phyloP scores from a whole-genome alignment of 164 flowering plant genomes.

The Magnolia sinica region DNA sequence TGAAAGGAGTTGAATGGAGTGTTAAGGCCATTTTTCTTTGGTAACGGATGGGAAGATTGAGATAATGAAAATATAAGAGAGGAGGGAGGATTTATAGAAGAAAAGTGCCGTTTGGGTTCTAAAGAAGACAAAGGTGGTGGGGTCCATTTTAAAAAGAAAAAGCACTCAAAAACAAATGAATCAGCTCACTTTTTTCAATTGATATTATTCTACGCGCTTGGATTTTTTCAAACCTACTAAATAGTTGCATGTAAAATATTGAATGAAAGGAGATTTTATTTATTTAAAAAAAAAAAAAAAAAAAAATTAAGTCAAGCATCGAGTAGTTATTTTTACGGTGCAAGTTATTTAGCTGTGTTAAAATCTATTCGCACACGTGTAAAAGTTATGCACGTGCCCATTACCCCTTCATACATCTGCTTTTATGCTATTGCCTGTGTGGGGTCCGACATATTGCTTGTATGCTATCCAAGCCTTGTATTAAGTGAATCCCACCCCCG shows the following conservation, averaged over 20 bases:
- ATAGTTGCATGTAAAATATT: not conserved
- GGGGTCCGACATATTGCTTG: no score
- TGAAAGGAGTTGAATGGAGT: conserved; percentile 45
- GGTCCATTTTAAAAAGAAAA: conserved; percentile 28
- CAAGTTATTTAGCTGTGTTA: no score
- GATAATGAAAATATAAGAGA: conserved; percentile 1
- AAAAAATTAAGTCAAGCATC: no score
- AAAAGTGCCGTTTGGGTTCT: not conserved
- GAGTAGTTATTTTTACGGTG: no score
- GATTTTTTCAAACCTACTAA: not conserved
- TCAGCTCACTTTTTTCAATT: conserved; percentile 23
- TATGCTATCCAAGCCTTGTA: no score
- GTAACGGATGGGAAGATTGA: not conserved
- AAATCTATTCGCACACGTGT: no score
- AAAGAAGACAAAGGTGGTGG: conserved; percentile 43
- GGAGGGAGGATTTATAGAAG: conserved; percentile 30
- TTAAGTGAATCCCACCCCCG: no score
- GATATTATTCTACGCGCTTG: not conserved
- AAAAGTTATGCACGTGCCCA: no score
- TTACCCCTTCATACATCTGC: no score
- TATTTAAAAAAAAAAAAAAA: no score
- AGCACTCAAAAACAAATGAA: conserved; percentile 26
- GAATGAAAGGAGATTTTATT: no score
- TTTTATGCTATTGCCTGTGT: no score
- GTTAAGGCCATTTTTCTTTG: conserved; percentile 31